These are phyloP conservation scores for Malus hybrid DNA, from an alignment of 331 rosid genomes.

Conservation along the genomic window DNA sequence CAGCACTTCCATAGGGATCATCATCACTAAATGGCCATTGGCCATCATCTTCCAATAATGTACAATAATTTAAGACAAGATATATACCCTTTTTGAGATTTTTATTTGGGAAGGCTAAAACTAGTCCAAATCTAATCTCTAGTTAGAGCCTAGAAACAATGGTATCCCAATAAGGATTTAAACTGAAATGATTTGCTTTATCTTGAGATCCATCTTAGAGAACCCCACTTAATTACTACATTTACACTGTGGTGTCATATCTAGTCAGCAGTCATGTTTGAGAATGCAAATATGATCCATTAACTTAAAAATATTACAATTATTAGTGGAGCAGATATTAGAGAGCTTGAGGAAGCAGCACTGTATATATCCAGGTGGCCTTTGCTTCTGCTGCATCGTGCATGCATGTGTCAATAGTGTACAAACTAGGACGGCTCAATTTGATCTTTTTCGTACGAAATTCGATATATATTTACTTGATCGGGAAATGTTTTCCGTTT, in stretches of 20 bases:
- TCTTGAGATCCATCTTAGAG: not conserved
- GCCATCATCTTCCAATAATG: not conserved
- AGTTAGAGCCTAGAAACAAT: not conserved
- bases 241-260: not conserved
- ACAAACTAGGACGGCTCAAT: not conserved
- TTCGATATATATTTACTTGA: not conserved
- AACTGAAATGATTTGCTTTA: conserved; percentile 1
- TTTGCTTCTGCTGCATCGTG: not conserved
- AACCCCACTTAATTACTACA: not conserved
- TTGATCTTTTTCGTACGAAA: not conserved
- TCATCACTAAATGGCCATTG: not conserved
- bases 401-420: not conserved
- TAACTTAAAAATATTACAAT: too few relatives aligned
- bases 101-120: conserved; percentile 15
- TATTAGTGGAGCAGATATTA: not conserved
- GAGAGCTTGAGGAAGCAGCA: not conserved
- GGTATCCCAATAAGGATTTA: conserved; percentile 12
- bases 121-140: conserved; percentile 9
- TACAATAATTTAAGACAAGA: conserved; percentile 7
- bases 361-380: not conserved
- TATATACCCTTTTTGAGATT: not conserved
- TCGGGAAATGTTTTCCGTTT: not conserved
- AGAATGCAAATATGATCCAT: too few relatives aligned
- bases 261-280: not conserved
- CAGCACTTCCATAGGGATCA: not conserved